Evolutionary conservation across 1,139 yeast species (phyloP).

Genomic region (Nakaseomyces kungkrabaensis): DNA sequence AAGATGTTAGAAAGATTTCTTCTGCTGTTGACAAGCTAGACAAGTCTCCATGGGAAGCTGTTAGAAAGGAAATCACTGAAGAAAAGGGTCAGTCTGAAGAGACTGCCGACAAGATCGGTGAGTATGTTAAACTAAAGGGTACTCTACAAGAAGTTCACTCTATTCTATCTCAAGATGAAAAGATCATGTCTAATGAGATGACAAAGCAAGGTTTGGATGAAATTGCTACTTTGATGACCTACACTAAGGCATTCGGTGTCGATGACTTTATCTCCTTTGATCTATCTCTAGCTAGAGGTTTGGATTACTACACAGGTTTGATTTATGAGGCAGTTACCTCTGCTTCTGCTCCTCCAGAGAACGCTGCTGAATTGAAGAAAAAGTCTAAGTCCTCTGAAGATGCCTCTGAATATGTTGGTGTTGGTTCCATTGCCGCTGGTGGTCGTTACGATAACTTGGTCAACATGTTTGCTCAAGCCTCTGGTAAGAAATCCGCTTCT

Average conservation of each 20-base stretch:
- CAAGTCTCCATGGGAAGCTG: conserved; percentile 90
- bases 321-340: conserved; percentile 93
- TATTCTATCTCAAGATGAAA: conserved; percentile 46
- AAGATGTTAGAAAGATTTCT: conserved; percentile 85
- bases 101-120: conserved; percentile 88
- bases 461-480: conserved; percentile 83
- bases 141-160: conserved; percentile 57
- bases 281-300: conserved; percentile 90
- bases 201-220: conserved; percentile 79
- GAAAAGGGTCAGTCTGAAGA: conserved; percentile 86
- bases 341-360: conserved; percentile 87
- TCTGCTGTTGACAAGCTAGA: conserved; percentile 95
- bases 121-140: conserved; percentile 79
- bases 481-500: conserved; percentile 65
- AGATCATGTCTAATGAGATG: conserved; percentile 49
- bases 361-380: conserved; percentile 57
- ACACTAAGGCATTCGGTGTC: conserved; percentile 71
- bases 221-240: conserved; percentile 63
- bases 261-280: conserved; percentile 65
- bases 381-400: conserved; percentile 46
- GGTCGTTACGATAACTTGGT: conserved; percentile 95
- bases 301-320: conserved; percentile 93
- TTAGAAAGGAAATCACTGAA: conserved; percentile 79
- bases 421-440: conserved; percentile 97
- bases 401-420: conserved; percentile 94